These are phyloP conservation scores for Taphrina sp. DNA, from an alignment of 1,139 yeast genomes.

Conservation along the genomic window DNA sequence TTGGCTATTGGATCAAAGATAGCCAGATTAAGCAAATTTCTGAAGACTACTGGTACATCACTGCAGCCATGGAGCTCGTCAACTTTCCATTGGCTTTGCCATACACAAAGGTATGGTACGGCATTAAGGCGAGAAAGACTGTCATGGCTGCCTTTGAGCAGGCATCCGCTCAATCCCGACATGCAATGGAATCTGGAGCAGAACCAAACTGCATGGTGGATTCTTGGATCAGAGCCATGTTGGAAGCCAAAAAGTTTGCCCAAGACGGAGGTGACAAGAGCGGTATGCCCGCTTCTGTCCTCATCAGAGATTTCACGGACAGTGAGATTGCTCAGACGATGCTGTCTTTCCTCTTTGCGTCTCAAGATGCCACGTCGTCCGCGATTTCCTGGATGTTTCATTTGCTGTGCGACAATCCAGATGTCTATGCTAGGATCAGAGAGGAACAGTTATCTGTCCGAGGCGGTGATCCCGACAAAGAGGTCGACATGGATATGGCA, in stretches of 20 bases:
- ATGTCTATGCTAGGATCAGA: conserved; percentile 75
- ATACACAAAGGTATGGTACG: conserved; percentile 96
- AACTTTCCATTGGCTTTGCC: conserved; percentile 96
- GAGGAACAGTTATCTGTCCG: conserved; percentile 87
- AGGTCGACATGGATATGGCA: conserved; percentile 67
- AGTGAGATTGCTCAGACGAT: conserved; percentile 93
- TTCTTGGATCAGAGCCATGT: conserved; percentile 87
- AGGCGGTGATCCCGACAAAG: conserved; percentile 64
- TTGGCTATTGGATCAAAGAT: conserved; percentile 91
- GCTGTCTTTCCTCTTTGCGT: conserved; percentile 92
- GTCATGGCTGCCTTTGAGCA: conserved; percentile 86
- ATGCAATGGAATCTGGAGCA: conserved; percentile 74
- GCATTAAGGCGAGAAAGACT: conserved; percentile 85
- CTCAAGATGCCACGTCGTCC: conserved; percentile 98
- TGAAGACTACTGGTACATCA: conserved; percentile 84
- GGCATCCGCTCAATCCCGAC: conserved; percentile 85
- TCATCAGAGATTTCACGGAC: conserved; percentile 80
- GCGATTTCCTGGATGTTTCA: conserved; percentile 98
- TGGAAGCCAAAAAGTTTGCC: conserved; percentile 60
- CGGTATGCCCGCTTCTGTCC: conserved; percentile 51
- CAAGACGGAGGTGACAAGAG: conserved; percentile 45
- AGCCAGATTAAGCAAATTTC: conserved; percentile 83
- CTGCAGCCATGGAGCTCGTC: conserved; percentile 94
- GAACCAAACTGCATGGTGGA: conserved; percentile 87
- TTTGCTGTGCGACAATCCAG: conserved; percentile 92